Evolutionary conservation across 441 rosid genomes (phyloP).

Genomic region (Arabidopsis hybrid): DNA sequence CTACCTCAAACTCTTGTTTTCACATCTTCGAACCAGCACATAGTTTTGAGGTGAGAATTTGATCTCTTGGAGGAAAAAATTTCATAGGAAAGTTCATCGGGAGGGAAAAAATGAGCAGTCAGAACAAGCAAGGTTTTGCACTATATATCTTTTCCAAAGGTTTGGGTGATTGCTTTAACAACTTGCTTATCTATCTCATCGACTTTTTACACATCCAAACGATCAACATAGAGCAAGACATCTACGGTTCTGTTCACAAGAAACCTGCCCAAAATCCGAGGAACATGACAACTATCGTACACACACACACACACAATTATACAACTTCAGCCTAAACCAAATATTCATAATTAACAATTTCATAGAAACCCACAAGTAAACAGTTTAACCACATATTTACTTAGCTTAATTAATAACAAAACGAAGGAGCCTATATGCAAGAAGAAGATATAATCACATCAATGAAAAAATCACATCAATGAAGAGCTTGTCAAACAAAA

Average conservation of each 20-base stretch:
- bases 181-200: constrained; percentile 94
- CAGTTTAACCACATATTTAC: background rate
- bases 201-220: constrained; percentile 93
- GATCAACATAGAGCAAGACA: constrained; percentile 86
- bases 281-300: background rate
- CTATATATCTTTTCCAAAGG: constrained; percentile 91
- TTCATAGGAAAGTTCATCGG: constrained; percentile 79
- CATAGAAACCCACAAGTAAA: background rate
- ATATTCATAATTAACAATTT: background rate
- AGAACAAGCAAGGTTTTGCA: constrained; percentile 77
- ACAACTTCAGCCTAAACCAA: background rate
- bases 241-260: constrained; percentile 86
- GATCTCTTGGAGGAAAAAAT: constrained; percentile 74
- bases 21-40: constrained; percentile 63
- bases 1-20: constrained; percentile 70
- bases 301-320: background rate
- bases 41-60: constrained; percentile 73
- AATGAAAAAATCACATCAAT: no score
- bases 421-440: background rate
- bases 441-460: background rate
- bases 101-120: constrained; percentile 90
- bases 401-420: background rate
- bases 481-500: constrained; percentile 5
- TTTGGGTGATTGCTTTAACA: constrained; percentile 69
- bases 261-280: constrained; percentile 60